Percentiles rank a stretch among this genome's conserved stretches.
phyloP scores from a whole-genome alignment of 2,329 filamentous ascomycete genomes.

The Botryosphaeria dothidea region DNA sequence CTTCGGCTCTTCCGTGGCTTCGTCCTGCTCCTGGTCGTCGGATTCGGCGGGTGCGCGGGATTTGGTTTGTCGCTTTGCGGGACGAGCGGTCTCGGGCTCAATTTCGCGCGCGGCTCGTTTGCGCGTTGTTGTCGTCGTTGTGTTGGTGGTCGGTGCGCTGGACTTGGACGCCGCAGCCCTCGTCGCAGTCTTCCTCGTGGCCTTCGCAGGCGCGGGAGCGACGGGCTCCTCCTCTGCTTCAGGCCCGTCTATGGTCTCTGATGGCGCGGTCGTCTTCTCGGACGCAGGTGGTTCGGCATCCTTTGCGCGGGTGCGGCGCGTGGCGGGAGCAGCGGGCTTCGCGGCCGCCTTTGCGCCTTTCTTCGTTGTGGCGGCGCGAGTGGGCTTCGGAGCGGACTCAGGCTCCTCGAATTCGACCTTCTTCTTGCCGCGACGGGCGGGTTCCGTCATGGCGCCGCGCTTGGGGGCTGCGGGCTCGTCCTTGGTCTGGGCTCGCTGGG shows the following conservation, averaged over 20 bases:
- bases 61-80: slow-evolving; percentile 10
- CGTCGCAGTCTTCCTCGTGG: background rate
- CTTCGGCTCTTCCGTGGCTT: background rate
- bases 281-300: slow-evolving; percentile 1
- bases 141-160: background rate
- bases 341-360: background rate
- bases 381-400: background rate
- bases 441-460: slow-evolving; percentile 11
- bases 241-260: background rate
- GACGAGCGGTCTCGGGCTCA: slow-evolving; percentile 11
- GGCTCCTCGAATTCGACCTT: slow-evolving; percentile 3
- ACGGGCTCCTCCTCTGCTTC: background rate
- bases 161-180: background rate
- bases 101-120: slow-evolving; percentile 14
- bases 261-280: background rate
- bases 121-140: background rate
- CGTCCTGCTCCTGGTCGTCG: background rate
- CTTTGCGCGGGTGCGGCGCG: slow-evolving; percentile 17
- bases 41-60: background rate
- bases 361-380: background rate
- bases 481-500: slow-evolving; percentile 17
- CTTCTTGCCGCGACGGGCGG: slow-evolving; percentile 15
- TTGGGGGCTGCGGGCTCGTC: slow-evolving; percentile 10
- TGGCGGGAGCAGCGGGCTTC: slow-evolving; percentile 7
- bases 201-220: background rate